Evolutionary conservation across 352 stramenopile genomes (phyloP), one percentile per base, ranked within the genome.

Genomic region (Globisporangium parvum): DNA sequence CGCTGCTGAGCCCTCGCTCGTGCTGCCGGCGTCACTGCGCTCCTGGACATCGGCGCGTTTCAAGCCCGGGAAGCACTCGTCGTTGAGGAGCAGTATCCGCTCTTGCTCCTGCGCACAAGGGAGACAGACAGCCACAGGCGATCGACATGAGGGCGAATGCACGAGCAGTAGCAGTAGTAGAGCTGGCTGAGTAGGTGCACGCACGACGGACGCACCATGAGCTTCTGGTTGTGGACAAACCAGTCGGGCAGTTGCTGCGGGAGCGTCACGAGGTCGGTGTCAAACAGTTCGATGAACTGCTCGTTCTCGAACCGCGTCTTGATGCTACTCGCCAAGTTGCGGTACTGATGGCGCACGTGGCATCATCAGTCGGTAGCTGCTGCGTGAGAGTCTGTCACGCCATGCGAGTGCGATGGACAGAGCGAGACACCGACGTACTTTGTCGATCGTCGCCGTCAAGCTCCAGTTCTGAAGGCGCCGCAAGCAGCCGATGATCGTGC

Each of bases 231-330:
- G 24, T 85, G 65, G 10, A 87, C 75, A 53, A 93, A 95, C 85
- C 85, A 95, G 20, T 69, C 63, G 6, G 85, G 85, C 12, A 95
- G 53, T 18, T 93, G 77, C 51, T 89, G 75, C 15, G 85, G 85
- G 14, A 93, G 53, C 20, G 54, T 60, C 51, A 92, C 84, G 26
- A 93, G 69, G 55, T 93, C 84, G 35, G 92, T 80, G 47, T 95
- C 85, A 47, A 95, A 95, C 14, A 95, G 70, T 58, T 94, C 85
- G 33, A 94, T 94, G 55, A 94, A 94, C 62, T 94, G 85, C 59
- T 94, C 85, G 57, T 94, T 91, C 59, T 94, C 85, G 42, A 93
- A 94, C 24, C 83, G 73, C 55, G 82, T 93, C 63, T 94, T 94
- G 66, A 91, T 72, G 59, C 68, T 92, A 60, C 82, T 87, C 15